These are phyloP conservation scores for Ceratocystis ficicola DNA, from an alignment of 2,329 filamentous ascomycete genomes.

Conservation along the genomic window DNA sequence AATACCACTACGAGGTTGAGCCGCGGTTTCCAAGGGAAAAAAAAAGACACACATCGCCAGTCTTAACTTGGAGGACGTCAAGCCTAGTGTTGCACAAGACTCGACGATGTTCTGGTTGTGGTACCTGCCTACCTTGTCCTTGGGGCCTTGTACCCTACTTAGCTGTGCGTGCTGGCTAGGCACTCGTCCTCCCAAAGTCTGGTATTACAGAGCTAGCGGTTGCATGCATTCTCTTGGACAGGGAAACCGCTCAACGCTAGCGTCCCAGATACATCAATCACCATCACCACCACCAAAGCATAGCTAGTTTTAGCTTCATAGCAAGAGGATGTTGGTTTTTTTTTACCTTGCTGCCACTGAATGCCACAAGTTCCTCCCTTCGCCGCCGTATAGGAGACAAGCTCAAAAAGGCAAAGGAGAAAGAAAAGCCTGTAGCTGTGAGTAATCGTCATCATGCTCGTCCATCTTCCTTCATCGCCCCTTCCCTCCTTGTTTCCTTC, in stretches of 20 bases:
- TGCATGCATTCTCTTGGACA: background rate
- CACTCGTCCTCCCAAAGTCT: background rate
- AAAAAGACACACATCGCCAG: no score
- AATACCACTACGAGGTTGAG: no score
- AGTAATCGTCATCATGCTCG: background rate
- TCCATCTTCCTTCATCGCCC: background rate
- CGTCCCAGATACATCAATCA: background rate
- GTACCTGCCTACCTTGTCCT: background rate
- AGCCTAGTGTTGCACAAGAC: constrained; percentile 1
- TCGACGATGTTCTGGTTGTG: background rate
- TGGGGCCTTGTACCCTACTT: background rate
- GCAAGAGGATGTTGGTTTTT: background rate
- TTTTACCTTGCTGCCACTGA: background rate
- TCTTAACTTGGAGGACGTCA: background rate
- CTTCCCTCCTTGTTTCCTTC: background rate
- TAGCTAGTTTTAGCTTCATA: no score
- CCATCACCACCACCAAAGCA: no score
- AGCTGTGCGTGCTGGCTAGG: background rate
- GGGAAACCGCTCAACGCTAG: background rate
- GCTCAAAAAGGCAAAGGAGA: background rate
- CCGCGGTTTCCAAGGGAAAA: no score
- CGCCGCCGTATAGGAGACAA: background rate
- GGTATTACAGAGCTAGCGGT: background rate
- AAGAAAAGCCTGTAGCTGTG: background rate
- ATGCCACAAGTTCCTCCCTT: background rate